These are phyloP conservation scores for Pestalotiopsis sp. DNA, from an alignment of 2,329 filamentous ascomycete genomes.

Conservation along the genomic window DNA sequence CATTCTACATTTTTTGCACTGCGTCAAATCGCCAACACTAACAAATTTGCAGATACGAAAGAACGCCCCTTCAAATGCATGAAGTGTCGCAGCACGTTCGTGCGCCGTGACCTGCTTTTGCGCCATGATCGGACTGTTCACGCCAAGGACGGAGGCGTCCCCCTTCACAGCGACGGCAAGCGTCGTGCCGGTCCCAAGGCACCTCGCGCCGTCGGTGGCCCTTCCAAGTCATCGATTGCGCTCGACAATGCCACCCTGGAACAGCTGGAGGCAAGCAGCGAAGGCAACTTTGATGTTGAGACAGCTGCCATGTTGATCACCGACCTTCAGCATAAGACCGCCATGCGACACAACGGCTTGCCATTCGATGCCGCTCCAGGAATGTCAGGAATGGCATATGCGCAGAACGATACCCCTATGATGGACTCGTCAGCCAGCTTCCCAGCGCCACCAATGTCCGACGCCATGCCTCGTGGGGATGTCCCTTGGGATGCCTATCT, in stretches of 20 bases:
- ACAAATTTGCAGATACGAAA: slow-evolving; percentile 77
- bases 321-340: slow-evolving; percentile 93
- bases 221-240: slow-evolving; percentile 76
- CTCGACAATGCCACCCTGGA: slow-evolving; percentile 86
- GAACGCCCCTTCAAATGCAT: slow-evolving; percentile 98
- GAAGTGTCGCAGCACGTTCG: slow-evolving; percentile 98
- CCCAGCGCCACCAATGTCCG: slow-evolving; percentile 51
- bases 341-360: slow-evolving; percentile 61
- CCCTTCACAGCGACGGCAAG: slow-evolving; percentile 92
- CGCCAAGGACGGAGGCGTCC: slow-evolving; percentile 94
- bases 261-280: slow-evolving; percentile 88
- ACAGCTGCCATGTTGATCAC: slow-evolving; percentile 98
- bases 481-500: slow-evolving; percentile 93
- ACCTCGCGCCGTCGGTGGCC: slow-evolving; percentile 55
- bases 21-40: background rate
- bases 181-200: slow-evolving; percentile 74
- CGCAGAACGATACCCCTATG: slow-evolving; percentile 69
- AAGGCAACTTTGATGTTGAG: slow-evolving; percentile 93
- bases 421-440: slow-evolving; percentile 81
- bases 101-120: slow-evolving; percentile 92
- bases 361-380: slow-evolving; percentile 59
- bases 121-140: slow-evolving; percentile 98
- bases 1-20: slow-evolving; percentile 6
- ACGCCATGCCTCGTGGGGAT: slow-evolving; percentile 75
- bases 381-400: slow-evolving; percentile 60